Base-by-base conservation (phyloP, 2,329 filamentous ascomycete species). In the Orbilia oligospora region DNA sequence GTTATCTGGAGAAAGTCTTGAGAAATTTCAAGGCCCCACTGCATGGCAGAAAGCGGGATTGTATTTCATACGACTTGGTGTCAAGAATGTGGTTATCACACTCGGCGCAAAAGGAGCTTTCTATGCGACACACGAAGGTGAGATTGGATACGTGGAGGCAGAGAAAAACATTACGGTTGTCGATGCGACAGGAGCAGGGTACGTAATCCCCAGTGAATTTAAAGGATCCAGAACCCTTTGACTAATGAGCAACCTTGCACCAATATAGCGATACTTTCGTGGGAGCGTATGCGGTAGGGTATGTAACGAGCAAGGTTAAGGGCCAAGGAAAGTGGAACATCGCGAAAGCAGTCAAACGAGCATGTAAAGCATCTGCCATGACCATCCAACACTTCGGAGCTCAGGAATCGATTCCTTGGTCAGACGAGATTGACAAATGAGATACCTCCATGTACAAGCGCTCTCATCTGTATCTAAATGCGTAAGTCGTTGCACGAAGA, bases 321-420 rank as follows among this genome's bases (percentile, higher is more conserved):
- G 53, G 9, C n/a, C n/a, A 46, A 30, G 53, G 9, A 16, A 41
- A 18, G 53, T 58, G 53, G 53, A 41, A 58, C 30, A 58, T 58
- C 53, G 22, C 20, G 5, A 58, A 58, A 22, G 53, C 53, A 3
- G 33, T 58, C n/a, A 58, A 58, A 58, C 53, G 53, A 38, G 53
- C 53, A 22, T 58, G 53, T 30, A 58, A 33, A 12, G 53, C 53
- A 22, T 58, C 53, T 30, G 53, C 53, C 53, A 41, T 38, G 53
- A 58, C 53, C 3, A 22, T 41, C 9, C 53, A 58, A 33, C 53
- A 41, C 5, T 58, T 58, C 20, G 53, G 53, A 58, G 53, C 53
- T 22, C 53, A 58, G 53, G 53, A 58, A 58, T 38, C 53, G 18
- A 58, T 58, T 18, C 53, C 53, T n/a, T 58, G 53, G 53, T 58